Evolutionary conservation across 2,329 filamentous ascomycete genomes (phyloP).

Genomic region (Xylaria polymorpha): DNA sequence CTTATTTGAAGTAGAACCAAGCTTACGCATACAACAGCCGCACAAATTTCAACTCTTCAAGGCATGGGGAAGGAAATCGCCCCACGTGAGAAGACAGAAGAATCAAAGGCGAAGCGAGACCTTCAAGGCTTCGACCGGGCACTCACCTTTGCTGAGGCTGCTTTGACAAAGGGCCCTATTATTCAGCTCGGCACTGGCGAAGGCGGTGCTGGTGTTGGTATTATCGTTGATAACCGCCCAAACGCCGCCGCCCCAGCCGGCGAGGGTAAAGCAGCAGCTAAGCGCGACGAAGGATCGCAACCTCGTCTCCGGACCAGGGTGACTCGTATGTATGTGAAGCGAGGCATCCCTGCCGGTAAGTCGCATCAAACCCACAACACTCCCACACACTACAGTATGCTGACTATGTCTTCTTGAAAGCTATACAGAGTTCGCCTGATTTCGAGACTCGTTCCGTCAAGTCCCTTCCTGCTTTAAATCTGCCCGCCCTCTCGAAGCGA

Average conservation of each 20-base stretch:
- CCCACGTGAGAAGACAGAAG: slow-evolving; percentile 51
- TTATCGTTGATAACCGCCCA: slow-evolving; percentile 52
- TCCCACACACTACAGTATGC: slow-evolving; percentile 25
- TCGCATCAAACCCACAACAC: slow-evolving; percentile 22
- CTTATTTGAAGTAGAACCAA: neutral
- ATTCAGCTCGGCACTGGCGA: slow-evolving; percentile 56
- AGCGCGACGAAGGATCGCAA: slow-evolving; percentile 45
- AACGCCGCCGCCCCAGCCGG: slow-evolving; percentile 28
- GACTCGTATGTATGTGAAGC: slow-evolving; percentile 60
- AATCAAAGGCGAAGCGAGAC: slow-evolving; percentile 52
- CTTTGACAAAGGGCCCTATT: slow-evolving; percentile 54
- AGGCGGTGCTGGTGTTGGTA: slow-evolving; percentile 55
- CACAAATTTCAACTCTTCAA: slow-evolving; percentile 58
- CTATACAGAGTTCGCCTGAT: slow-evolving; percentile 45
- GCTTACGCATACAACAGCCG: slow-evolving; percentile 45
- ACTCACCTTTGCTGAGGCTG: slow-evolving; percentile 54
- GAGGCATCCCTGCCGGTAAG: slow-evolving; percentile 58
- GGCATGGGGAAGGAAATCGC: slow-evolving; percentile 63
- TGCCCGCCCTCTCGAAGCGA: slow-evolving; percentile 43
- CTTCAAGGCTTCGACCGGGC: slow-evolving; percentile 56
- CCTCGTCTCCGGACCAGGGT: slow-evolving; percentile 57
- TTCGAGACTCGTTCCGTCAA: slow-evolving; percentile 44
- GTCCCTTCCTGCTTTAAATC: slow-evolving; percentile 40
- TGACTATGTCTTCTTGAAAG: slow-evolving; percentile 45
- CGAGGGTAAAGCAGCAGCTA: slow-evolving; percentile 31